Percentiles rank a stretch among this genome's conserved stretches.
These are phyloP conservation scores for Lumnitzera littorea DNA, from an alignment of 345 rosid genomes.

Conservation along the genomic window DNA sequence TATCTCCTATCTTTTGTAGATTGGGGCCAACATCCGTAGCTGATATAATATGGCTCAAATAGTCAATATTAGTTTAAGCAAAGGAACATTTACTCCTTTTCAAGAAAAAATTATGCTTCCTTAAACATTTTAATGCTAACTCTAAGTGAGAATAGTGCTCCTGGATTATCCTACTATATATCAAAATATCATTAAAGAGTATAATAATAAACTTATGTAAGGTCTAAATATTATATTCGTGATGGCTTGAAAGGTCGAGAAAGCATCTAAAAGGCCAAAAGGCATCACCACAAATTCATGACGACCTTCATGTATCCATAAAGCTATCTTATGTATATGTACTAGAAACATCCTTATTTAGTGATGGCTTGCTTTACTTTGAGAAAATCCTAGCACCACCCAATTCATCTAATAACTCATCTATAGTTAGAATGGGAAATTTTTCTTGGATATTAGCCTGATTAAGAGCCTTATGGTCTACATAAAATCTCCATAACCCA, in stretches of 20 bases:
- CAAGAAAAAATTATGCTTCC: neutral
- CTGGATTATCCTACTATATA: neutral
- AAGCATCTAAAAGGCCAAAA: neutral
- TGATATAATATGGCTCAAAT: no score
- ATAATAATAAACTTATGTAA: neutral
- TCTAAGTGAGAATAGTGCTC: neutral
- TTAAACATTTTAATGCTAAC: neutral
- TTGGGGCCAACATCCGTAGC: no score
- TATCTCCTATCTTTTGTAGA: no score
- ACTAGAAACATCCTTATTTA: neutral
- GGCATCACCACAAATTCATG: neutral
- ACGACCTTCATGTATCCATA: neutral
- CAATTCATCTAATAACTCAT: neutral
- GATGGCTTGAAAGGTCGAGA: neutral
- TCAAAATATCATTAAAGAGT: neutral
- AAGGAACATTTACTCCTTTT: neutral
- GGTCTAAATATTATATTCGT: neutral
- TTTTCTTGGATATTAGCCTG: no score
- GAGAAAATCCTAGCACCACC: neutral
- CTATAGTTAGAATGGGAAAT: neutral
- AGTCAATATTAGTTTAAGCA: no score
- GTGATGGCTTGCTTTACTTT: neutral
- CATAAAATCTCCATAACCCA: neutral
- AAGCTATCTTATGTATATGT: neutral
- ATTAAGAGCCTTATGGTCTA: no score